Evolutionary conservation across 2,329 filamentous ascomycete genomes (phyloP).

Genomic region (Aureobasidium sp.): DNA sequence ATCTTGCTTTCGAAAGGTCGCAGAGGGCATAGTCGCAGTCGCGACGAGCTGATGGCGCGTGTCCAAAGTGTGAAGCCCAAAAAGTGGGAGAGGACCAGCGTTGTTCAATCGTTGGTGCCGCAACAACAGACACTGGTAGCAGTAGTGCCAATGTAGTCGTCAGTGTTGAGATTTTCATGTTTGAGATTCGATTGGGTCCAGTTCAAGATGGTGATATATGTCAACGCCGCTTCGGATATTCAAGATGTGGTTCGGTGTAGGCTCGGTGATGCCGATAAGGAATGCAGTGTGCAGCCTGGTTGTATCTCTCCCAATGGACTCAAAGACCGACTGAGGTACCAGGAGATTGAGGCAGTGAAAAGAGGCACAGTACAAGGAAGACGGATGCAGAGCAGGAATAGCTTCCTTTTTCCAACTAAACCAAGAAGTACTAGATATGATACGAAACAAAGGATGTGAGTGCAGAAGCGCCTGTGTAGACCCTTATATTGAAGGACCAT

Average conservation of each 20-base stretch:
- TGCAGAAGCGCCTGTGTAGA: not conserved
- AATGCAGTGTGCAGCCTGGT: not conserved
- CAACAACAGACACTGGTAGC: not conserved
- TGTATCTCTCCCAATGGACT: not conserved
- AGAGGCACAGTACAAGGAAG: slow-evolving; percentile 15
- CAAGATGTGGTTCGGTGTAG: not conserved
- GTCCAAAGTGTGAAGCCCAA: slow-evolving; percentile 11
- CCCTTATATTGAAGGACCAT: slow-evolving; percentile 13
- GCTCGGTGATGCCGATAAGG: not conserved
- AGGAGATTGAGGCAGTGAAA: not conserved
- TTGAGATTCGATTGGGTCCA: not conserved
- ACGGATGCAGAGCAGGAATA: slow-evolving; percentile 8
- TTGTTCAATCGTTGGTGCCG: slow-evolving; percentile 8
- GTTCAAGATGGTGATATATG: not conserved
- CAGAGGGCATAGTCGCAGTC: slow-evolving; percentile 16
- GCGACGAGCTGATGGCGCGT: not conserved
- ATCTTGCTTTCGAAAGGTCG: slow-evolving; percentile 8
- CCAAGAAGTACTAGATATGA: not conserved
- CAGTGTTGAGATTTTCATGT: not conserved
- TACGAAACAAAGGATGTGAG: slow-evolving; percentile 7
- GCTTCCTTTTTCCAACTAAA: not conserved
- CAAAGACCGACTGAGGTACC: not conserved
- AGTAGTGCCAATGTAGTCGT: slow-evolving; percentile 3
- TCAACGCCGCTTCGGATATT: not conserved
- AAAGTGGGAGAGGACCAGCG: slow-evolving; percentile 17